Percentiles rank a stretch among this genome's conserved stretches.
Conservation (phyloP, 1,284 basidiomycete genomes). For the Marasmius tenuissimus region DNA sequence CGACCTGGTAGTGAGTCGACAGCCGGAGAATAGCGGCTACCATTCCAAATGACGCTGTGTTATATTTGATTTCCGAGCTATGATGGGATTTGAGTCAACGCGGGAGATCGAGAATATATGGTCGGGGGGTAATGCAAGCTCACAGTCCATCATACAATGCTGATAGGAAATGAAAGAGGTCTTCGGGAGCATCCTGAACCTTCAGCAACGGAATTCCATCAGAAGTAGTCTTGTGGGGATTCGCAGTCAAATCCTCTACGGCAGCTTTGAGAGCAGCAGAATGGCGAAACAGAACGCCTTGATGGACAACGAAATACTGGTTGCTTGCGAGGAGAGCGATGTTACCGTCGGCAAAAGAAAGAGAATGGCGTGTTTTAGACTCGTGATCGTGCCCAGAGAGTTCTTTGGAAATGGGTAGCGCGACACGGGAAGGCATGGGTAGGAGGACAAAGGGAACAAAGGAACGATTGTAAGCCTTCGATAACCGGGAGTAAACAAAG, state of each 20-base stretch:
- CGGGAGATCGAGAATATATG: not conserved
- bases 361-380: slow-evolving; percentile 44
- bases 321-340: slow-evolving; percentile 54
- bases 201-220: slow-evolving; percentile 61
- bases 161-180: slow-evolving; percentile 64
- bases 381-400: slow-evolving; percentile 16
- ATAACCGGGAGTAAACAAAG: not conserved
- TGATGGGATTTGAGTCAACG: slow-evolving; percentile 7
- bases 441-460: not conserved
- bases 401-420: slow-evolving; percentile 6
- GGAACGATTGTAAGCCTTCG: not conserved
- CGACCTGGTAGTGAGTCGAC: slow-evolving; percentile 59
- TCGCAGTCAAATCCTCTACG: slow-evolving; percentile 28
- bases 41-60: slow-evolving; percentile 15
- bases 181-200: slow-evolving; percentile 65
- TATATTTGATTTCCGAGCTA: slow-evolving; percentile 9
- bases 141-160: slow-evolving; percentile 80
- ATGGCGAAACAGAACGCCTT: slow-evolving; percentile 61
- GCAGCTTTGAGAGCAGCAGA: slow-evolving; percentile 47
- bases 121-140: slow-evolving; percentile 23
- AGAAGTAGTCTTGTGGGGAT: slow-evolving; percentile 27
- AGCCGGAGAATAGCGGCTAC: slow-evolving; percentile 61
- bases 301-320: slow-evolving; percentile 67
- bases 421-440: not conserved
- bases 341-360: slow-evolving; percentile 70